These are phyloP conservation scores for Ormosia emarginata DNA, from an alignment of 306 rosid genomes.

Conservation along the genomic window DNA sequence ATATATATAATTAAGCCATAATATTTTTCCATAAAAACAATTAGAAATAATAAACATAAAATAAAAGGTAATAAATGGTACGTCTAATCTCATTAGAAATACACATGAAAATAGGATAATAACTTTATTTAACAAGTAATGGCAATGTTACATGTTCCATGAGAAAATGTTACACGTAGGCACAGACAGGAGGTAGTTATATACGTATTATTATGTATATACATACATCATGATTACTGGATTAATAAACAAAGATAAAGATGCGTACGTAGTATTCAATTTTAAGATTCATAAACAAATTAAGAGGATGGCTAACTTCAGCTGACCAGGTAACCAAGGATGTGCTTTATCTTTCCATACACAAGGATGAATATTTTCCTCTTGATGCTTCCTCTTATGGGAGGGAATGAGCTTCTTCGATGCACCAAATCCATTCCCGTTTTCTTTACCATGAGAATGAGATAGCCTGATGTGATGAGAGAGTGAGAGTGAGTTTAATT, in stretches of 20 bases:
- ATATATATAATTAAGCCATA: not conserved
- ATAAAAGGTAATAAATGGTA: not conserved
- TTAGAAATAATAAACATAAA: not conserved
- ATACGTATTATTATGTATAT: not conserved
- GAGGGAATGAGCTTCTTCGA: slow-evolving; percentile 14
- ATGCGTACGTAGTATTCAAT: not conserved
- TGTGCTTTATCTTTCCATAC: slow-evolving; percentile 25
- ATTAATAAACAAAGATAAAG: not conserved
- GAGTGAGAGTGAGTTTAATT: not conserved
- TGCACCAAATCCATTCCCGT: slow-evolving; percentile 10
- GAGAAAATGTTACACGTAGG: not conserved
- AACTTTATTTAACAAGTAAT: not conserved
- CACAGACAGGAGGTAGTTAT: not conserved
- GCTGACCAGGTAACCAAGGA: slow-evolving; percentile 5
- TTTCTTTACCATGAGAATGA: slow-evolving; percentile 24
- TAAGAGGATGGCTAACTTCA: not conserved
- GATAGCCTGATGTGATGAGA: not conserved
- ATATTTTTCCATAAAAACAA: not conserved
- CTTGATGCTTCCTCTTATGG: slow-evolving; percentile 39
- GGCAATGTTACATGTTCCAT: not conserved
- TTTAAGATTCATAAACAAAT: not conserved
- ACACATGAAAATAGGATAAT: not conserved
- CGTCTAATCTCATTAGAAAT: not conserved
- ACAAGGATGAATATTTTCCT: slow-evolving; percentile 36
- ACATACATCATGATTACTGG: not conserved